Evolutionary conservation across 495 filamentous ascomycete genomes (phyloP).

Genomic region (Penicillium canescens): DNA sequence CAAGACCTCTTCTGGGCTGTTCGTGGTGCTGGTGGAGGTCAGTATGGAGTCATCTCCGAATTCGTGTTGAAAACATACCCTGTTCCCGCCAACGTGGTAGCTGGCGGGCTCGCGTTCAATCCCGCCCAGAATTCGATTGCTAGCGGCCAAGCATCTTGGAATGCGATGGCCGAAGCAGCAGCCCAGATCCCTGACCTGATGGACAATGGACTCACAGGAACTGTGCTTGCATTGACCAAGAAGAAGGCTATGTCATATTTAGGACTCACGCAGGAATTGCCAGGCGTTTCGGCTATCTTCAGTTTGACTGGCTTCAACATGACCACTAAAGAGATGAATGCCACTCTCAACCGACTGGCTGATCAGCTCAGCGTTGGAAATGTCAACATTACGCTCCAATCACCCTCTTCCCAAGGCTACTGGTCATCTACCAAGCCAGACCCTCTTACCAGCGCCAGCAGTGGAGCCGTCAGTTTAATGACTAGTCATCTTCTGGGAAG

Average conservation of each 20-base stretch:
- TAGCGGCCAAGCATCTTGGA: slow-evolving; percentile 38
- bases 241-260: background rate
- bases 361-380: background rate
- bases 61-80: slow-evolving; percentile 39
- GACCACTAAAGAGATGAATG: slow-evolving; percentile 12
- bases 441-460: background rate
- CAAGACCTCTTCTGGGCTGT: slow-evolving; percentile 56
- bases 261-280: background rate
- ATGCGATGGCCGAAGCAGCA: slow-evolving; percentile 36
- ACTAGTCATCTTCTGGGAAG: slow-evolving; percentile 24
- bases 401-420: slow-evolving; percentile 2
- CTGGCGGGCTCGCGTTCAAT: slow-evolving; percentile 22
- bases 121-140: slow-evolving; percentile 31
- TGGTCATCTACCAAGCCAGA: slow-evolving; percentile 7
- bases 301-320: slow-evolving; percentile 11
- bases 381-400: background rate
- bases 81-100: slow-evolving; percentile 31
- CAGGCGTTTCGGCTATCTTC: background rate
- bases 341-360: slow-evolving; percentile 2
- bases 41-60: slow-evolving; percentile 40
- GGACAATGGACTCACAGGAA: slow-evolving; percentile 15
- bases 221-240: background rate
- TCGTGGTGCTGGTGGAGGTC: slow-evolving; percentile 27
- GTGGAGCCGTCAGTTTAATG: slow-evolving; percentile 13
- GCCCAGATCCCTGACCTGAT: slow-evolving; percentile 43